Evolutionary conservation across 441 rosid species (phyloP).

Genomic region (Raphanus hybrid): DNA sequence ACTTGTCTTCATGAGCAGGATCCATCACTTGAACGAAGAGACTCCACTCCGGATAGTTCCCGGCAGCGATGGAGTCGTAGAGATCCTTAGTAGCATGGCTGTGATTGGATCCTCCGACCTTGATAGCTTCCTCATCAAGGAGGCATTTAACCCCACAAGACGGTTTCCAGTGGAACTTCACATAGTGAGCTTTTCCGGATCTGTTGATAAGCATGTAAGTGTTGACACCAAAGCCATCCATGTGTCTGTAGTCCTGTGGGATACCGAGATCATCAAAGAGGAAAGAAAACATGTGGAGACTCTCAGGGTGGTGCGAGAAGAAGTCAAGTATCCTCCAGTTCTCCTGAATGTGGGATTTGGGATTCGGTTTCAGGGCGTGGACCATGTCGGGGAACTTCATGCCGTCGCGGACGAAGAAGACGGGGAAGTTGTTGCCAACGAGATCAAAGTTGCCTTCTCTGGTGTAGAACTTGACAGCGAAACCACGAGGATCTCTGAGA

Average conservation of each 20-base stretch:
- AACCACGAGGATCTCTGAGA: constrained; percentile 94
- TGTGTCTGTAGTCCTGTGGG: constrained; percentile 47
- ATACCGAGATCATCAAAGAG: constrained; percentile 87
- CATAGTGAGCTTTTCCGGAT: constrained; percentile 79
- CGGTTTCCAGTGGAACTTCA: constrained; percentile 95
- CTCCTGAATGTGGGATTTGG: constrained; percentile 93
- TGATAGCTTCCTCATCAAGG: no score
- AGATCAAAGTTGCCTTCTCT: constrained; percentile 44
- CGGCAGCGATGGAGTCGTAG: constrained; percentile 85
- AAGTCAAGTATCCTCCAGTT: constrained; percentile 90
- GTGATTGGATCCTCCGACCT: no score
- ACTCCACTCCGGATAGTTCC: constrained; percentile 91
- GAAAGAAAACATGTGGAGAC: constrained; percentile 85
- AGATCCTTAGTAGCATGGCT: constrained; percentile 56
- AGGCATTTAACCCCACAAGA: constrained; percentile 64
- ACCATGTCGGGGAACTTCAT: constrained; percentile 96
- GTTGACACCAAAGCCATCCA: constrained; percentile 91
- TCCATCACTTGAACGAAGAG: constrained; percentile 86
- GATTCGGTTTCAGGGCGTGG: constrained; percentile 91
- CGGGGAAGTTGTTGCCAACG: no score
- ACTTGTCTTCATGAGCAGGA: constrained; percentile 79
- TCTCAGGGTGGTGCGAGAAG: constrained; percentile 94
- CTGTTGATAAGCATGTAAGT: constrained; percentile 81
- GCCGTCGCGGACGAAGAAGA: constrained; percentile 44
- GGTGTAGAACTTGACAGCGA: constrained; percentile 96